Evolutionary conservation across 495 filamentous ascomycete genomes (phyloP), one percentile per base, ranked within the genome.

Genomic region (Eremomyces bilateralis): DNA sequence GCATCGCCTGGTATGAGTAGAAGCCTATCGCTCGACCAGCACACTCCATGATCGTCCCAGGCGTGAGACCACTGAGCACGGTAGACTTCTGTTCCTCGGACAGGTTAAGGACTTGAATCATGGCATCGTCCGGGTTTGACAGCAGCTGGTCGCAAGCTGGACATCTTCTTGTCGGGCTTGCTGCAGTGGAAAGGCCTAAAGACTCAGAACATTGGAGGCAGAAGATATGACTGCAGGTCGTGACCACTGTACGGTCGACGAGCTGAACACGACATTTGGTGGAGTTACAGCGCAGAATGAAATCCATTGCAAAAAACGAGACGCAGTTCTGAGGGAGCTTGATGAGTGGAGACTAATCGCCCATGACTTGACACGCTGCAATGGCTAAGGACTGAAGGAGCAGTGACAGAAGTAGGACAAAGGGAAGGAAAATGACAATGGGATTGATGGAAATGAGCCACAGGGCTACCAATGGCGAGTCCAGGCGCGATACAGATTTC

Each of bases 51-150:
- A 97, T 79, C 8, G 73, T 67, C 25, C 65, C 75, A 1, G 88
- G 88, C 36, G 68, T 78, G 4, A 93, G 55, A 0, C 88, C 88
- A 50, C 79, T 80, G 11, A 97, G 58, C 6, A 88, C 73, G 40
- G 80, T 81, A 0, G 81, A 85, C 48, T 92, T 92, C 62, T 91
- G 94, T 41, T 92, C 88, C 49, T 94, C 85, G 0, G 76, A 72
- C 0, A 84, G 85, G 37, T 79, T 80, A 21, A 97, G 62, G 31
- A 73, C 64, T 1, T 76, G 72, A 15, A 71, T 63, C 2, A 81
- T 71, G 15, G 69, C 76, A 56, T 90, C 83, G 45, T 92, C 81
- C 0, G 72, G 71, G 41, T 76, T 77, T 17, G 53, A 48, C 4
- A 97, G 62, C 3, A 58, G 55, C 2, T 69, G 65, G 25, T 72